Conservation (phyloP, 345 rosid genomes). For the Streptanthus diversifolius region DNA sequence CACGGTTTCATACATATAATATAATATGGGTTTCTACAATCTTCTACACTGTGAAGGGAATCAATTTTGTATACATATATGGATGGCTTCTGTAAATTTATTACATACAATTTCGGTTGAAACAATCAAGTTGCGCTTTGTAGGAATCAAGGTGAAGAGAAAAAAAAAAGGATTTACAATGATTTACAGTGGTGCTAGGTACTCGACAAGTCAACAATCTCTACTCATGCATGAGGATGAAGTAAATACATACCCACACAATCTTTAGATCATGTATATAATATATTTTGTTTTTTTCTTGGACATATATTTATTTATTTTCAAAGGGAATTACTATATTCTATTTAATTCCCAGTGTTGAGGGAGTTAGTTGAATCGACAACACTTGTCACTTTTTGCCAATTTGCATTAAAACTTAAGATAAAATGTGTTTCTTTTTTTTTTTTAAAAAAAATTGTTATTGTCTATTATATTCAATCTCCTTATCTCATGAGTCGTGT, state of each 20-base stretch:
- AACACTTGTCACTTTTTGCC: conserved; percentile 21
- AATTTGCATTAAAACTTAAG: conserved; percentile 9
- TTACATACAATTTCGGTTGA: not conserved
- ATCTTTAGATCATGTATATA: not conserved
- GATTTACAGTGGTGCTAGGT: conserved; percentile 16
- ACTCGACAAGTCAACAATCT: conserved; percentile 15
- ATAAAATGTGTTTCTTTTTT: conserved; percentile 19
- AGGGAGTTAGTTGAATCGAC: conserved; percentile 26
- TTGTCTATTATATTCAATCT: not conserved
- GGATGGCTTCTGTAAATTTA: conserved; percentile 2
- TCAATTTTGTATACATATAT: not conserved
- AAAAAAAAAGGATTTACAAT: not conserved
- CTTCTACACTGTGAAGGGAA: not conserved
- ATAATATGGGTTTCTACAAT: not conserved
- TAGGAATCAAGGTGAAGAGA: not conserved
- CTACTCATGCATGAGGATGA: conserved; percentile 15
- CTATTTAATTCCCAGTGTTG: conserved; percentile 12
- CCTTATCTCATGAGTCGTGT: conserved; percentile 24
- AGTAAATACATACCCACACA: not conserved
- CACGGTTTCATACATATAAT: not conserved
- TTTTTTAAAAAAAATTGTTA: not conserved
- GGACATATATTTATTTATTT: not conserved
- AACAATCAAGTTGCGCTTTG: not conserved
- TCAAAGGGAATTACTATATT: not conserved
- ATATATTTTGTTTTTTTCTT: not conserved